phyloP scores from a whole-genome alignment of 768 basidiomycete species.

The Paxillus ammoniavirescens region DNA sequence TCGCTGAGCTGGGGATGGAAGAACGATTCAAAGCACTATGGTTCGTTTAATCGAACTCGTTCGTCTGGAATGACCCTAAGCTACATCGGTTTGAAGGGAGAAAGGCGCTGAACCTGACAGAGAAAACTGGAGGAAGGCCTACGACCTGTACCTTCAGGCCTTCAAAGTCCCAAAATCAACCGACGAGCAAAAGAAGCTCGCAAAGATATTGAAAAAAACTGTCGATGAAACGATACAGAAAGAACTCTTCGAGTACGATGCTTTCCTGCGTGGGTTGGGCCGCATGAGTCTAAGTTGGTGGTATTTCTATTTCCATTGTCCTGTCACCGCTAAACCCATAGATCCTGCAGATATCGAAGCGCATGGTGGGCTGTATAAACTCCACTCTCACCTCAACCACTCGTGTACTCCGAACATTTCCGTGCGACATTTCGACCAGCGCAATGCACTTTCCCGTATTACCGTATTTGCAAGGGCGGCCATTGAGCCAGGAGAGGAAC shows the following conservation, averaged over 20 bases:
- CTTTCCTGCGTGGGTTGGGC: slow-evolving; percentile 70
- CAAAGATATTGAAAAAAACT: slow-evolving; percentile 49
- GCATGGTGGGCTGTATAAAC: slow-evolving; percentile 81
- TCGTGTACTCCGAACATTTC: slow-evolving; percentile 78
- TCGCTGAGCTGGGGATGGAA: slow-evolving; percentile 79
- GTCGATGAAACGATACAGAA: slow-evolving; percentile 47
- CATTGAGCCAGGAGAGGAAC: slow-evolving; percentile 71
- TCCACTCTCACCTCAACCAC: slow-evolving; percentile 90
- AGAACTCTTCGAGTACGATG: slow-evolving; percentile 73
- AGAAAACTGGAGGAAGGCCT: slow-evolving; percentile 65
- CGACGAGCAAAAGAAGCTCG: slow-evolving; percentile 56
- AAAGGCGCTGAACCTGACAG: slow-evolving; percentile 55
- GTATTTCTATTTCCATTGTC: background rate
- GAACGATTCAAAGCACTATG: slow-evolving; percentile 47
- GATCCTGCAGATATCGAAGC: slow-evolving; percentile 65
- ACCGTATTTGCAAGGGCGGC: slow-evolving; percentile 64
- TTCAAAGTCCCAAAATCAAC: slow-evolving; percentile 58
- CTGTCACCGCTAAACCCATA: background rate
- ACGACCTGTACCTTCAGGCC: slow-evolving; percentile 54
- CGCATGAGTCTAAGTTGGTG: slow-evolving; percentile 78
- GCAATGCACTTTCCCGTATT: slow-evolving; percentile 69
- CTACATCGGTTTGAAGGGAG: slow-evolving; percentile 22
- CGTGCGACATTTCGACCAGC: slow-evolving; percentile 72
- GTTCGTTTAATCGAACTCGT: slow-evolving; percentile 3
- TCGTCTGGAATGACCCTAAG: background rate